A percentile compares a stretch with the other conserved stretches of the same genome.
Evolutionary conservation across 73 alveolate species (phyloP).

Genomic region (Halteria grandinella): DNA sequence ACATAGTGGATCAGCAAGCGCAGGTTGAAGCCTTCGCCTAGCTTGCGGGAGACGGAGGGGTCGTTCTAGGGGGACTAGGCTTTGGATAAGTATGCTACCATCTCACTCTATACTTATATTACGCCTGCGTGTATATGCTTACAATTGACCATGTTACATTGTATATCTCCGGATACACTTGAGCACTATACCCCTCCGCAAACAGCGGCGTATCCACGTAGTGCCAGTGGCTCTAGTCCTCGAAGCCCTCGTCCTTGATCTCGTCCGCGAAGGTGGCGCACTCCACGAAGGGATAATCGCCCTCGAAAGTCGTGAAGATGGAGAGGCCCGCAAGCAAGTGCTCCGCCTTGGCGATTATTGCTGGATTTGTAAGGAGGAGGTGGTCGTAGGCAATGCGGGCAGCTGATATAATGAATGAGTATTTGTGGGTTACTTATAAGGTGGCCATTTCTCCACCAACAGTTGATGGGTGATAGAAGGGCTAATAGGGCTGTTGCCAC

Average conservation of each 20-base stretch:
- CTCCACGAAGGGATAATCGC: constrained; percentile 72
- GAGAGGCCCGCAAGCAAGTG: constrained; percentile 3
- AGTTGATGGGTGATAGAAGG: too few species aligned
- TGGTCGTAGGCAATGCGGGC: constrained; percentile 41
- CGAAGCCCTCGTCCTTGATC: constrained; percentile 64
- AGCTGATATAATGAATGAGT: neutral
- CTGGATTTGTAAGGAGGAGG: neutral
- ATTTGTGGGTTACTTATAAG: neutral
- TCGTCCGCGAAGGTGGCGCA: constrained; percentile 83
- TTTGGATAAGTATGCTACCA: too few species aligned
- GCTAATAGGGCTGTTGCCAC: too few species aligned
- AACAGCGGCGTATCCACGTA: constrained; percentile 69
- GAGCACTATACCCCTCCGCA: neutral
- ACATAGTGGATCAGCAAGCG: constrained; percentile 57
- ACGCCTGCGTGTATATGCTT: too few species aligned
- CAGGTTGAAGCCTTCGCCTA: constrained; percentile 43
- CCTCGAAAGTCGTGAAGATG: constrained; percentile 16
- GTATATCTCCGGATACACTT: constrained; percentile 8
- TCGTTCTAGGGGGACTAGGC: too few species aligned
- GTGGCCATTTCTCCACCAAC: constrained; percentile 44
- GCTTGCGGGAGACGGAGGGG: too few species aligned
- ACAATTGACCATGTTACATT: constrained; percentile 48
- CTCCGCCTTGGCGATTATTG: neutral
- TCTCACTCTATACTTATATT: too few species aligned
- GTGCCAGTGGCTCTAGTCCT: constrained; percentile 71